Conservation (phyloP, 2,329 filamentous ascomycete genomes). For the Sclerotinia borealis region DNA sequence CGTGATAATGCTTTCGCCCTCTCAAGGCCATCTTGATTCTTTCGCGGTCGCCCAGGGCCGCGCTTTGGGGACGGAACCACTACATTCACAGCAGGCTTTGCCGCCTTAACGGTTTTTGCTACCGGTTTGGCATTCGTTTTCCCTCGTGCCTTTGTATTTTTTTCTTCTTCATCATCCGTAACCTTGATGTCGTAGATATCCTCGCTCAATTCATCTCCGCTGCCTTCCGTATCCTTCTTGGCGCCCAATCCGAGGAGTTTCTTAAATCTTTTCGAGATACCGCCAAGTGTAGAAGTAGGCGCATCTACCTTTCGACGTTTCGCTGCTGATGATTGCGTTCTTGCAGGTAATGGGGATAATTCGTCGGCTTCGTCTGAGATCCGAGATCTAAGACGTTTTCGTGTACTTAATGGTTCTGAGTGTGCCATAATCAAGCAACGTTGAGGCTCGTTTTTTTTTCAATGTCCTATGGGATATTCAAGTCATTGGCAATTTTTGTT, state of each 20-base stretch:
- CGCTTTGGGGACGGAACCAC: not conserved
- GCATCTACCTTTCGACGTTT: conserved; percentile 11
- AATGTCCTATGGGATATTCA: not conserved
- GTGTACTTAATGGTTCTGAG: conserved; percentile 4
- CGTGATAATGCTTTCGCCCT: conserved; percentile 14
- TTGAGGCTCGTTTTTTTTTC: not conserved
- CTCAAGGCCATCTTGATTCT: conserved; percentile 5
- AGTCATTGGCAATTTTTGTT: not conserved
- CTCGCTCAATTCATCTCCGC: conserved; percentile 9
- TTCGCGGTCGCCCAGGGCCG: conserved; percentile 7
- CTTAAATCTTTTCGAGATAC: not conserved
- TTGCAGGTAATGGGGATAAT: conserved; percentile 11
- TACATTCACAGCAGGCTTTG: not conserved
- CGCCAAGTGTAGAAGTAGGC: not conserved
- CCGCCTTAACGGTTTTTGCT: not conserved
- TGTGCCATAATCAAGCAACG: not conserved
- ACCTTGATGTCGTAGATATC: conserved; percentile 12
- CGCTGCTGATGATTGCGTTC: not conserved
- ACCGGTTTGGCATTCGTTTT: not conserved
- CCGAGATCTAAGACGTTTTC: conserved; percentile 11
- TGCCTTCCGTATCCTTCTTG: not conserved
- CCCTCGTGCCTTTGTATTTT: not conserved
- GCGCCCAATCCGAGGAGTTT: conserved; percentile 3
- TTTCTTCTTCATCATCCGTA: conserved; percentile 14
- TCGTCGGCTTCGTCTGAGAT: conserved; percentile 8